Evolutionary conservation across 805 yeast genomes (phyloP).

Genomic region (Wickerhamiella occidentalis): DNA sequence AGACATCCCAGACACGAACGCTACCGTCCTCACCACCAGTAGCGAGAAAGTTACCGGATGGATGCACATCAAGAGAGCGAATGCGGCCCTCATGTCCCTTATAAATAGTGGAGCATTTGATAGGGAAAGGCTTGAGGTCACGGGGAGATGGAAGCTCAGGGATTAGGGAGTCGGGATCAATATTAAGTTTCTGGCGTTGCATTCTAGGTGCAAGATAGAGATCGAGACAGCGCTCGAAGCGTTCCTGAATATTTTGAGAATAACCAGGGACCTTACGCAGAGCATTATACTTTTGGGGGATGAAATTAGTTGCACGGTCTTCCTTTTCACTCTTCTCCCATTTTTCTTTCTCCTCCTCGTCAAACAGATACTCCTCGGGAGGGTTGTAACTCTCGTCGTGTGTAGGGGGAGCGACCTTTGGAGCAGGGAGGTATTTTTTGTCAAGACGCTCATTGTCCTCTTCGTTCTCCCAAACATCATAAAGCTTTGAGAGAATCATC

Average conservation of each 20-base stretch:
- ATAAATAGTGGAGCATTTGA: constrained; percentile 70
- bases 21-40: constrained; percentile 97
- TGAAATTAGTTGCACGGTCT: constrained; percentile 65
- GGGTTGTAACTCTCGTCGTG: constrained; percentile 96
- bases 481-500: constrained; percentile 30
- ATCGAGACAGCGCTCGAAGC: constrained; percentile 89
- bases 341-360: constrained; percentile 59
- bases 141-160: constrained; percentile 96
- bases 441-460: constrained; percentile 43
- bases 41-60: constrained; percentile 87
- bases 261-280: constrained; percentile 92
- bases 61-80: constrained; percentile 73
- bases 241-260: constrained; percentile 69
- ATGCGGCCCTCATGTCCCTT: constrained; percentile 76
- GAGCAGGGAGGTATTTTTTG: constrained; percentile 82
- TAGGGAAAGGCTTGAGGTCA: constrained; percentile 94
- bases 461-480: constrained; percentile 75
- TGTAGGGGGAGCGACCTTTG: constrained; percentile 91
- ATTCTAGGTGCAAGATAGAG: constrained; percentile 93
- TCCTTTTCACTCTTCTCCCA: constrained; percentile 61
- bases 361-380: constrained; percentile 83
- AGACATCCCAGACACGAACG: constrained; percentile 90
- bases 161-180: constrained; percentile 89
- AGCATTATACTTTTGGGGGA: constrained; percentile 72
- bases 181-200: constrained; percentile 76